phyloP scores from a whole-genome alignment of 2,329 filamentous ascomycete species.

The Aspergillus alliaceus region DNA sequence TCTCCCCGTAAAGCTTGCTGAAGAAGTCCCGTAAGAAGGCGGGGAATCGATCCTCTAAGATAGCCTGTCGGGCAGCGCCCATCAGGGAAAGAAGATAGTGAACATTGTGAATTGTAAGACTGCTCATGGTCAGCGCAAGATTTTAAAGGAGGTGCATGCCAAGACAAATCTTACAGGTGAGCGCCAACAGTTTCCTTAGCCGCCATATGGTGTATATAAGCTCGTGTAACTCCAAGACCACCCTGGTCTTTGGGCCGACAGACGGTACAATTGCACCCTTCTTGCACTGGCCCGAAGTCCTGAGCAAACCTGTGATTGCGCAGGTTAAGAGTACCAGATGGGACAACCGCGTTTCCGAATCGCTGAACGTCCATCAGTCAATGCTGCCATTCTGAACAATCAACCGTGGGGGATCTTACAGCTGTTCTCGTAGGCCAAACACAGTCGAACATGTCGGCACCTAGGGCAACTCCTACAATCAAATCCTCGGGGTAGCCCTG shows the following conservation, averaged over 20 bases:
- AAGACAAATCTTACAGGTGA: constrained; percentile 52
- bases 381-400: constrained; percentile 3
- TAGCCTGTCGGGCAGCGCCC: constrained; percentile 70
- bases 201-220: constrained; percentile 87
- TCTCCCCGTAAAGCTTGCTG: constrained; percentile 65
- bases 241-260: constrained; percentile 68
- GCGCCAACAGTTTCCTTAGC: constrained; percentile 95
- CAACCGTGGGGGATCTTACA: constrained; percentile 40
- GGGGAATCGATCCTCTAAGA: constrained; percentile 79
- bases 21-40: constrained; percentile 79
- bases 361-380: constrained; percentile 46
- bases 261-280: constrained; percentile 76
- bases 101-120: constrained; percentile 92
- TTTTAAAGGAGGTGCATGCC: not conserved
- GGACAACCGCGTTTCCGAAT: constrained; percentile 92
- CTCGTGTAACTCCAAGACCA: constrained; percentile 77
- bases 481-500: constrained; percentile 95
- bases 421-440: constrained; percentile 97
- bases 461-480: constrained; percentile 87
- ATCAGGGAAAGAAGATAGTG: constrained; percentile 88
- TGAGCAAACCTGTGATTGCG: constrained; percentile 71
- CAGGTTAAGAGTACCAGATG: constrained; percentile 77
- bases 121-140: constrained; percentile 36
- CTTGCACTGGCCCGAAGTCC: constrained; percentile 82
- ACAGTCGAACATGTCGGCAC: constrained; percentile 99